Evolutionary conservation across 495 filamentous ascomycete species (phyloP).

Genomic region (Lineolata rhizophorae): DNA sequence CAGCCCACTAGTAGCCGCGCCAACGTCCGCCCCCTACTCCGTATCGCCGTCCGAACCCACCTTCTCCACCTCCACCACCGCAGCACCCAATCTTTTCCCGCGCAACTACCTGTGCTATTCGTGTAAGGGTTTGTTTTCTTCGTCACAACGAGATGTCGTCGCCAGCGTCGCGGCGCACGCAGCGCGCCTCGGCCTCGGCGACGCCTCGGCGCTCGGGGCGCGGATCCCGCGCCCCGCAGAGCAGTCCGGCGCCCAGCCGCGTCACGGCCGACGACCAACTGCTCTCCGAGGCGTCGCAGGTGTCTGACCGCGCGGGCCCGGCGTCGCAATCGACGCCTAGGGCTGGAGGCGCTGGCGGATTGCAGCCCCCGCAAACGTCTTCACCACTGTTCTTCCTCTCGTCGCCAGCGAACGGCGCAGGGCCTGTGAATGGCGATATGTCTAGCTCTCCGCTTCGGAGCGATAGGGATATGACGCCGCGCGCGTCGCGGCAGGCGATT

Average conservation of each 20-base stretch:
- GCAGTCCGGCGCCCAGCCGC: slow-evolving; percentile 30
- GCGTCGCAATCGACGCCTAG: slow-evolving; percentile 19
- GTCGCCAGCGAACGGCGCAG: slow-evolving; percentile 38
- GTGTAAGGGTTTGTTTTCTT: too few species aligned
- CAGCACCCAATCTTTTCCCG: too few species aligned
- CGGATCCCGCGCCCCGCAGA: slow-evolving; percentile 26
- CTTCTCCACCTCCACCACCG: too few species aligned
- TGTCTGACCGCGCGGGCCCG: slow-evolving; percentile 23
- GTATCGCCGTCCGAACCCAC: too few species aligned
- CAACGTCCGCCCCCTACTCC: too few species aligned
- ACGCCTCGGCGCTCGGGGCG: slow-evolving; percentile 32
- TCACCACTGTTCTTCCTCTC: slow-evolving; percentile 73
- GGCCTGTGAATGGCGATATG: slow-evolving; percentile 31
- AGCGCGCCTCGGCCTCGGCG: slow-evolving; percentile 29
- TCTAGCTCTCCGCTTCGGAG: slow-evolving; percentile 47
- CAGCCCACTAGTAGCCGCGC: too few species aligned
- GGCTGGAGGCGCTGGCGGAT: slow-evolving; percentile 4
- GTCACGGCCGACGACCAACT: too few species aligned
- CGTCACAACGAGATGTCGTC: too few species aligned
- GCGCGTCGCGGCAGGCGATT: slow-evolving; percentile 35
- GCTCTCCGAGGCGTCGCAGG: slow-evolving; percentile 18
- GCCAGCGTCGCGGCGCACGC: slow-evolving; percentile 28
- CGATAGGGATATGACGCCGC: slow-evolving; percentile 50
- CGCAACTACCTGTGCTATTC: too few species aligned
- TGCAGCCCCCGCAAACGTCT: slow-evolving; percentile 29